Base-by-base conservation (phyloP, 2,329 filamentous ascomycete genomes). In the Cercospora beticola region DNA sequence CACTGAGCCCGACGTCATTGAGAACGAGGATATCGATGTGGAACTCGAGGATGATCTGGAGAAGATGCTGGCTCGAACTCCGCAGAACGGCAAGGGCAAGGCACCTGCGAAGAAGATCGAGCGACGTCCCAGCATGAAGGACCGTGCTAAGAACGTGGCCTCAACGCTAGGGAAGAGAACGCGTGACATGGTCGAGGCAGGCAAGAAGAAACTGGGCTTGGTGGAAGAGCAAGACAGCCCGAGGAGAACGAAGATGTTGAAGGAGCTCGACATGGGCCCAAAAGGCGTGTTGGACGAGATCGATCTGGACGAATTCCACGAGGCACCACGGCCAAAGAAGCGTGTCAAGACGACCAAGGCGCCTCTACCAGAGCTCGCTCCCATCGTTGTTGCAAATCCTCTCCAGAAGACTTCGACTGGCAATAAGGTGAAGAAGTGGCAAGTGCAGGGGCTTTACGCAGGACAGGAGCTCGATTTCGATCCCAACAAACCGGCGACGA, bases 401-500 rank as follows among this genome's bases (percentile, higher is more conserved):
- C 64, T 74, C 31, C 71, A 74, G 21, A 77, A 76, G 67, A 73
- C 74, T 9, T 72, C 74, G 3, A 67, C 70, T 54, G 76, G 75
- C 28, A 82, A 85, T 66, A 84, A 83, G 43, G 81, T 84, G 62
- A 97, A 97, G 83, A 89, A 89, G 73, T 98, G 92, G 87, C 83
- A 96, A 64, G 84, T 86, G 63, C 92, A 93, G 78, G 95, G 94
- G 9, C 84, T 98, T 14, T 98, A 96, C 76, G 90, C 92, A 0
- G 95, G 95, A 30, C 94, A 97, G 78, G 85, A 89, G 31, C 81
- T 80, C 5, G 76, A 80, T 21, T 81, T 82, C 46, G 80, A 84
- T 65, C 77, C 82, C 62, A 68, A 69, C 16, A 68, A 73, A 30
- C 64, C 62, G n/a, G 72, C 83, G 62, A 78, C 84, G 12, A 83